Evolutionary conservation across 140 eudicot genomes (phyloP).

Genomic region (Anethum foeniculum): DNA sequence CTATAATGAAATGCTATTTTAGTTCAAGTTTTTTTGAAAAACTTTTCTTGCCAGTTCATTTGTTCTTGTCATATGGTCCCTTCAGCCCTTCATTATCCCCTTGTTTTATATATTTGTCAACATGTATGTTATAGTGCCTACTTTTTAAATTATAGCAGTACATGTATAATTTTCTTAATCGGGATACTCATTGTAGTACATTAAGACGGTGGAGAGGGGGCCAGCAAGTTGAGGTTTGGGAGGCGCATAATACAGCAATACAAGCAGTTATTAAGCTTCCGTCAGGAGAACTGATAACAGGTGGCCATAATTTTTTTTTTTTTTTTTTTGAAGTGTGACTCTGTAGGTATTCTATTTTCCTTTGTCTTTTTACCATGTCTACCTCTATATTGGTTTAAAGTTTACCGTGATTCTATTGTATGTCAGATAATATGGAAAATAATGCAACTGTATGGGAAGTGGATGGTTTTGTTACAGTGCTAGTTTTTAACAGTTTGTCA

Average conservation of each 20-base stretch:
- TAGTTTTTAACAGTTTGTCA: conserved; percentile 15
- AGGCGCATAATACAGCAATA: conserved; percentile 84
- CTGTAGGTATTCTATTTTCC: neutral
- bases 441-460: neutral
- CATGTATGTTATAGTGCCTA: neutral
- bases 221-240: conserved; percentile 58
- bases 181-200: conserved; percentile 44
- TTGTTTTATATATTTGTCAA: neutral
- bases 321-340: conserved; percentile 1
- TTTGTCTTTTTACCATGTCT: neutral
- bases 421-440: neutral
- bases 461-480: neutral
- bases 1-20: neutral
- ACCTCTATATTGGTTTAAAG: neutral
- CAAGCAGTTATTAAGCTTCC: conserved; percentile 73
- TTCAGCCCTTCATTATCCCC: neutral
- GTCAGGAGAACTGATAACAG: conserved; percentile 87
- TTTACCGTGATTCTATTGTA: neutral
- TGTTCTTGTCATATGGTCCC: neutral
- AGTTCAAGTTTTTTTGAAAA: neutral
- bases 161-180: conserved; percentile 11
- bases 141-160: neutral
- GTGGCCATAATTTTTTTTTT: conserved; percentile 18
- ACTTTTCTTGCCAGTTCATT: neutral
- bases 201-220: conserved; percentile 87